Conservation (phyloP, 2,329 filamentous ascomycete genomes). For the Fusarium euwallaceae region DNA sequence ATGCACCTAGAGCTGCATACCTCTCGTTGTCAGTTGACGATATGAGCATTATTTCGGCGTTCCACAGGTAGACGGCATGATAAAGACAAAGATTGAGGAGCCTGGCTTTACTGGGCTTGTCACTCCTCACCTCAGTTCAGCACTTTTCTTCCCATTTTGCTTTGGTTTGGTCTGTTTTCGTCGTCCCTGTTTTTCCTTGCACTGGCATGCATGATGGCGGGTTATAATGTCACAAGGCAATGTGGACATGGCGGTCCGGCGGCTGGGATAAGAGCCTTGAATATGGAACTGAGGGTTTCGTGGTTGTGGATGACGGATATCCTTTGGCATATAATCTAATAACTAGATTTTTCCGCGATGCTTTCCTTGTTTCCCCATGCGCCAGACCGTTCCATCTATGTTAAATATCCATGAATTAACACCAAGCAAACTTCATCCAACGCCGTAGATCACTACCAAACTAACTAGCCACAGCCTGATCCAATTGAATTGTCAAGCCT, state of each 20-base stretch:
- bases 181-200: conserved; percentile 17
- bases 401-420: not conserved
- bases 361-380: not conserved
- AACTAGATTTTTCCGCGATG: conserved; percentile 20
- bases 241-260: conserved; percentile 17
- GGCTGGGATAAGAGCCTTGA: conserved; percentile 26
- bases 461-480: not conserved
- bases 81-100: conserved; percentile 17
- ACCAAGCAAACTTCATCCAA: conserved; percentile 10
- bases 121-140: conserved; percentile 5
- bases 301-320: conserved; percentile 21
- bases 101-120: conserved; percentile 15
- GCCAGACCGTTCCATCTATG: conserved; percentile 13
- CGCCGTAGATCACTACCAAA: conserved; percentile 5
- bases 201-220: conserved; percentile 28
- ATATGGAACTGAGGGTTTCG: conserved; percentile 17
- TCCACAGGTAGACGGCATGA: conserved; percentile 43
- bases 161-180: conserved; percentile 27
- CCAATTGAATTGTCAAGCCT: not conserved
- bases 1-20: conserved; percentile 17
- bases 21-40: conserved; percentile 28
- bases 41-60: conserved; percentile 46
- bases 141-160: not conserved
- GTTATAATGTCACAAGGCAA: conserved; percentile 25
- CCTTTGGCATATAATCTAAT: conserved; percentile 34